Evolutionary conservation across 495 filamentous ascomycete genomes (phyloP).

Genomic region (Annulohypoxylon moriforme): DNA sequence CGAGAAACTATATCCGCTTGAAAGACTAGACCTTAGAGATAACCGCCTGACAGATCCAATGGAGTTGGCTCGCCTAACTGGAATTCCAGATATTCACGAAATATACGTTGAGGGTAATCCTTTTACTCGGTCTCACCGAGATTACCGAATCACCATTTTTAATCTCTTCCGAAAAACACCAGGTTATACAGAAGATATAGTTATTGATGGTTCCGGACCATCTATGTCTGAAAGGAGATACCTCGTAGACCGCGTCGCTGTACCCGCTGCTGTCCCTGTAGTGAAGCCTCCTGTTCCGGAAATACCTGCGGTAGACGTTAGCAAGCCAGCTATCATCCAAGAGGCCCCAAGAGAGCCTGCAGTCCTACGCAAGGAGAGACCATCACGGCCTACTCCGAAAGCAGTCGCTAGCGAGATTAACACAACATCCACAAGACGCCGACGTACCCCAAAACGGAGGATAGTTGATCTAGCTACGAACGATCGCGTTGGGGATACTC

Average conservation of each 20-base stretch:
- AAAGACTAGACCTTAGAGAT: conserved; percentile 90
- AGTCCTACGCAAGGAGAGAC: conserved; percentile 63
- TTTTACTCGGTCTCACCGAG: conserved; percentile 86
- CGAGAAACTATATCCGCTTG: conserved; percentile 86
- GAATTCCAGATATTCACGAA: conserved; percentile 89
- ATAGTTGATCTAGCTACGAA: conserved; percentile 84
- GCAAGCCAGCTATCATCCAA: conserved; percentile 69
- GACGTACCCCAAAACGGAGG: conserved; percentile 71
- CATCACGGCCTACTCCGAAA: conserved; percentile 53
- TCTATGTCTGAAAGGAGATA: conserved; percentile 84
- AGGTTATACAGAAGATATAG: conserved; percentile 89
- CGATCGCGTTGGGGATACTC: conserved; percentile 59
- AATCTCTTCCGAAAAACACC: conserved; percentile 95
- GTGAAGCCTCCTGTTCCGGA: conserved; percentile 72
- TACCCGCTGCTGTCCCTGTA: conserved; percentile 78
- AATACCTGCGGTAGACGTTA: conserved; percentile 69
- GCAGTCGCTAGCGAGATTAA: conserved; percentile 62
- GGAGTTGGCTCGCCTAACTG: conserved; percentile 89
- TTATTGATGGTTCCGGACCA: conserved; percentile 85
- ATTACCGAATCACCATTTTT: conserved; percentile 90
- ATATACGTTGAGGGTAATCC: conserved; percentile 92
- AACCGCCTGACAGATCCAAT: conserved; percentile 91
- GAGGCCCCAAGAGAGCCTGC: conserved; percentile 58
- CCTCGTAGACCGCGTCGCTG: conserved; percentile 82
- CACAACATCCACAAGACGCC: conserved; percentile 62